Base-by-base conservation (phyloP, 192 early-diverging fungal genomes). In the Ramicandelaber brevisporus region DNA sequence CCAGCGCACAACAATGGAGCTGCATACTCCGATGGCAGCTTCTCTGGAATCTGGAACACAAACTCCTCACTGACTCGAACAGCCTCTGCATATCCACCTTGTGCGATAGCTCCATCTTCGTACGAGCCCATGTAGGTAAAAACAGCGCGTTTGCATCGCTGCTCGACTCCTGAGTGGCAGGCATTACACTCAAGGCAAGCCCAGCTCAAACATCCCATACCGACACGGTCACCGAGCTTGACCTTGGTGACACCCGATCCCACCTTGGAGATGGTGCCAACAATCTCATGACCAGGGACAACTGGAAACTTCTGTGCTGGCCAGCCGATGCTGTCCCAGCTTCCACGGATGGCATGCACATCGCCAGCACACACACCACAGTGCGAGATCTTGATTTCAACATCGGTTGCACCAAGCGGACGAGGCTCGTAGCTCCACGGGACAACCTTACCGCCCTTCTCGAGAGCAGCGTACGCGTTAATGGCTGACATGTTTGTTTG, bases 1-100 rank as follows among this genome's bases (percentile, higher is more conserved):
- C 80, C 83, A 8, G 80, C 80, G 43, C 83, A 84, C 39, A 84
- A 58, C 23, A 88, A 43, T 2, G 80, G 70, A 1, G 65, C 73
- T 0, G 70, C 73, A 26, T 65, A 57, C 3, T 50, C 39, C 0
- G 62, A 53, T 6, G 52, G 56, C 11, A 68, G 51, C 4, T 12
- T 27, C 1, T 30, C 50, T 3, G 66, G 65, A 21, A 68, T 61
- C 53, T 61, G 64, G 63, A 64, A 78, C n/a, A 51, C 59, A 31
- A 65, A 80, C 24, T 56, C 43, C 19, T 48, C 36, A 34, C 63
- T 40, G 7, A 66, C 50, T 19, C 61, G 51, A 1, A 69, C 65
- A 27, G 67, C 67, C 8, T 69, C 69, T 15, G 65, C 68, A 24
- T 64, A 50, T 3, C 68, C 65, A 4, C 65, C 55, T 0, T 63